Percentiles rank a stretch among this genome's conserved stretches.
These are phyloP conservation scores for Diphasiastrum complanatum DNA, from an alignment of 83 land plant genomes.

Conservation along the genomic window DNA sequence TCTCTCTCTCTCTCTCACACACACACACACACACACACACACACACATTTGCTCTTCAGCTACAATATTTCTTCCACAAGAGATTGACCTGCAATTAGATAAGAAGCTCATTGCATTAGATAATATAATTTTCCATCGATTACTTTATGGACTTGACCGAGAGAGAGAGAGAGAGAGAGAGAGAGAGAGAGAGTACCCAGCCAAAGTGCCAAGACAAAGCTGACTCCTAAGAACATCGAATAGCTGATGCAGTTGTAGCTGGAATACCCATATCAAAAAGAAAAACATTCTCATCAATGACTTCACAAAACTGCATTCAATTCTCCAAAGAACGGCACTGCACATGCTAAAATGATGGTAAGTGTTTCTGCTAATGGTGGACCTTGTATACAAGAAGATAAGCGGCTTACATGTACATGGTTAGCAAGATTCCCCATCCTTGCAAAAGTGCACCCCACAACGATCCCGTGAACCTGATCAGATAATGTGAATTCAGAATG, in stretches of 20 bases:
- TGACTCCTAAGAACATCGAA: conserved; percentile 21
- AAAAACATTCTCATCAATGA: background rate
- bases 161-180: no score
- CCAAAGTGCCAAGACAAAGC: conserved; percentile 17
- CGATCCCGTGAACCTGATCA: conserved; percentile 24
- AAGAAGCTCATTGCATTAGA: no score
- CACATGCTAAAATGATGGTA: background rate
- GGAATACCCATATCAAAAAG: background rate
- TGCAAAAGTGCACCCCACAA: conserved; percentile 31
- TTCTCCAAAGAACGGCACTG: background rate
- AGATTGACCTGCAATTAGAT: no score
- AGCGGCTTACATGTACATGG: conserved; percentile 49
- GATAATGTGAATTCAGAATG: background rate
- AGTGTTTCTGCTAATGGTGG: background rate
- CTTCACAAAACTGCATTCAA: background rate
- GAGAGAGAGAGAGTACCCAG: no score
- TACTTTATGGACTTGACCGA: no score
- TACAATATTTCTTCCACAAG: background rate
- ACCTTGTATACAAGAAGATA: background rate
- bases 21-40: no score
- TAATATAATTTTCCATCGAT: no score
- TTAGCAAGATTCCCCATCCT: conserved; percentile 40
- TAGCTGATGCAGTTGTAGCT: conserved; percentile 22
- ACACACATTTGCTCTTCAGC: background rate
- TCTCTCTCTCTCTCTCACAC: background rate